Percentiles rank a stretch among this genome's conserved stretches.
Evolutionary conservation across 257 asterid species (phyloP).

Genomic region (Vinca minor): DNA sequence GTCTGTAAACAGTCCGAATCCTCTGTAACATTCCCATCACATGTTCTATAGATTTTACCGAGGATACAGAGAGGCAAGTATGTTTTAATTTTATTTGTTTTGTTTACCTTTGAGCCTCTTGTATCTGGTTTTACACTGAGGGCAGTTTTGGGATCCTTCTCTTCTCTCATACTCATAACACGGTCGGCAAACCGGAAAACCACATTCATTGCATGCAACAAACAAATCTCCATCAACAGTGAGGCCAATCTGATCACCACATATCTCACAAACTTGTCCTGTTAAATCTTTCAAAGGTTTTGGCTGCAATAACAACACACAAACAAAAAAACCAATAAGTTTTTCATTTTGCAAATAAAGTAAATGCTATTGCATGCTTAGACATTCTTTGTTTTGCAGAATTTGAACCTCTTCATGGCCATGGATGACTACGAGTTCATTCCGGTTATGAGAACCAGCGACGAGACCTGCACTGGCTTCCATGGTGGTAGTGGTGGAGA

Average conservation of each 20-base stretch:
- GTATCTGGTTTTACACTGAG: conserved; percentile 95
- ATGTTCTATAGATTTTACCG: too few relatives aligned
- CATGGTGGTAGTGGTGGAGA: conserved; percentile 31
- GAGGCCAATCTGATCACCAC: conserved; percentile 83
- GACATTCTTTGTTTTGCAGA: background rate
- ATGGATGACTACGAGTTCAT: conserved; percentile 90
- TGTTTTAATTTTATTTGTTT: background rate
- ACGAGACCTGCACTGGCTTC: conserved; percentile 96
- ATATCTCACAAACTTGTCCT: conserved; percentile 94
- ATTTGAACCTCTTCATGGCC: conserved; percentile 84
- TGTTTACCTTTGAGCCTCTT: conserved; percentile 68
- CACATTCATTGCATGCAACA: conserved; percentile 92
- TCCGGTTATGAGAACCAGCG: conserved; percentile 95
- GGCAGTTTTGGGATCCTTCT: conserved; percentile 85
- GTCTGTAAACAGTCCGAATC: background rate
- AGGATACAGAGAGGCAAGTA: background rate
- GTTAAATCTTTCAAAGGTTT: conserved; percentile 79
- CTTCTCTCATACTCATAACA: conserved; percentile 95
- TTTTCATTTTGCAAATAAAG: background rate
- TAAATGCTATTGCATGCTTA: background rate
- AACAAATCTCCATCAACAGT: conserved; percentile 88
- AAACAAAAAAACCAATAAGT: background rate
- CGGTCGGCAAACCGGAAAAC: conserved; percentile 90
- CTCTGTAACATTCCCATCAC: too few relatives aligned
- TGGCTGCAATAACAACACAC: conserved; percentile 45